Conservation (phyloP, 169 alveolate genomes). For the Cystoisospora suis region DNA sequence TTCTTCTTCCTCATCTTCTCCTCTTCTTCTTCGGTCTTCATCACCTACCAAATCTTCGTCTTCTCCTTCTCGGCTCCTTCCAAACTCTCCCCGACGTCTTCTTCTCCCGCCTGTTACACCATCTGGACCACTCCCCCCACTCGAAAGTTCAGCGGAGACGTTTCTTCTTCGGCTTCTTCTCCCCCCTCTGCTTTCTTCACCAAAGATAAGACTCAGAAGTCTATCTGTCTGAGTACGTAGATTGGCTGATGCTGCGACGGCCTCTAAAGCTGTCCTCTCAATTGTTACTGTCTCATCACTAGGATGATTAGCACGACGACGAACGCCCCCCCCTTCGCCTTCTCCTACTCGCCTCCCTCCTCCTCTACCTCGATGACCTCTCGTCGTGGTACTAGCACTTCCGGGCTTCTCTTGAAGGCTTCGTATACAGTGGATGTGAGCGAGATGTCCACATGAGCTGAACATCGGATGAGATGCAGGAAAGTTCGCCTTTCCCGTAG, state of each 20-base stretch:
- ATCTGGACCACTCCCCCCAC: too few species aligned
- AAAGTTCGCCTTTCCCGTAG: neutral
- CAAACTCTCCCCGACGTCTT: neutral
- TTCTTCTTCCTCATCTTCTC: neutral
- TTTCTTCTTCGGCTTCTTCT: too few species aligned
- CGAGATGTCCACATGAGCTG: slow-evolving; percentile 31
- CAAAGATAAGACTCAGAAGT: too few species aligned
- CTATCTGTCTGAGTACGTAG: too few species aligned
- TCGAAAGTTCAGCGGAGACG: too few species aligned
- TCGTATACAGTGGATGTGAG: slow-evolving; percentile 1
- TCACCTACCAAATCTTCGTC: neutral
- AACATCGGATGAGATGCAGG: slow-evolving; percentile 1
- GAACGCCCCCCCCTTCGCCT: neutral
- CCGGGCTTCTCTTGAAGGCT: neutral
- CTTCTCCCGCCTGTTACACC: neutral
- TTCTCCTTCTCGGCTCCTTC: neutral
- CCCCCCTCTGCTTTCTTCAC: too few species aligned
- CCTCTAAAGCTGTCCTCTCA: too few species aligned
- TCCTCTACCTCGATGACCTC: neutral
- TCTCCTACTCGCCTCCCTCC: neutral
- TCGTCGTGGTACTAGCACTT: neutral
- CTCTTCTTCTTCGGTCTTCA: neutral
- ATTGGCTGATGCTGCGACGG: too few species aligned
- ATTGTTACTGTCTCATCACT: too few species aligned
- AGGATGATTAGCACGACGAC: too few species aligned